Percentiles rank a stretch among this genome's conserved stretches.
Evolutionary conservation across 768 basidiomycete species (phyloP).

Genomic region (Boletus sp.): DNA sequence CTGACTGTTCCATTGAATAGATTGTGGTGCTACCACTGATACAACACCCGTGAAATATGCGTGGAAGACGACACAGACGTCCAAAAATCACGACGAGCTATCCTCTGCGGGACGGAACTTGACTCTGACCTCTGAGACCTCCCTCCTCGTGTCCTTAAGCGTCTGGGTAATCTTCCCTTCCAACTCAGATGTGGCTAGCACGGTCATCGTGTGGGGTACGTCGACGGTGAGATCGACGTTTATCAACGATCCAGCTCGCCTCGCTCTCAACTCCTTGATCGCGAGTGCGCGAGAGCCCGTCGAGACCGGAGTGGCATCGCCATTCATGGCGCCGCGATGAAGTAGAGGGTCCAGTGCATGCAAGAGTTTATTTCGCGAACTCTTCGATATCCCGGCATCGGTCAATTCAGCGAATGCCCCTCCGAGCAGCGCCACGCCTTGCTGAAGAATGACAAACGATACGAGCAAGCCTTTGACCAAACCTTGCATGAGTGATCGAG

Average conservation of each 20-base stretch:
- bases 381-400: conserved; percentile 70
- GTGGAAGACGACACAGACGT: not conserved
- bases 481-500: conserved; percentile 7
- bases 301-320: conserved; percentile 9
- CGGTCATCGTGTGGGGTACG: conserved; percentile 57
- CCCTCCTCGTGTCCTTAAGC: conserved; percentile 55
- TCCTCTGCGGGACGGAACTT: conserved; percentile 49
- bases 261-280: conserved; percentile 60
- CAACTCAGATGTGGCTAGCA: conserved; percentile 54
- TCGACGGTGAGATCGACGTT: conserved; percentile 79
- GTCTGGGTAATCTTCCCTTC: conserved; percentile 58
- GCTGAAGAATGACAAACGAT: conserved; percentile 83
- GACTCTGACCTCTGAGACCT: conserved; percentile 70
- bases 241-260: conserved; percentile 75
- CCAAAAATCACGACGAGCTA: conserved; percentile 2
- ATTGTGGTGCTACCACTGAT: not conserved
- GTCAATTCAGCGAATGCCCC: conserved; percentile 79
- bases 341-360: conserved; percentile 56
- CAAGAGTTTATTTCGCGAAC: conserved; percentile 51
- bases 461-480: conserved; percentile 65
- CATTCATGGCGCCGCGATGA: conserved; percentile 25
- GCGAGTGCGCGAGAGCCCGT: conserved; percentile 35
- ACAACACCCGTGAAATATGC: not conserved
- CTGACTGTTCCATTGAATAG: not conserved
- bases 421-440: conserved; percentile 64